Percentiles rank a stretch among this genome's conserved stretches.
Evolutionary conservation across 345 rosid genomes (phyloP).

Genomic region (Pseudoturritis turrita): DNA sequence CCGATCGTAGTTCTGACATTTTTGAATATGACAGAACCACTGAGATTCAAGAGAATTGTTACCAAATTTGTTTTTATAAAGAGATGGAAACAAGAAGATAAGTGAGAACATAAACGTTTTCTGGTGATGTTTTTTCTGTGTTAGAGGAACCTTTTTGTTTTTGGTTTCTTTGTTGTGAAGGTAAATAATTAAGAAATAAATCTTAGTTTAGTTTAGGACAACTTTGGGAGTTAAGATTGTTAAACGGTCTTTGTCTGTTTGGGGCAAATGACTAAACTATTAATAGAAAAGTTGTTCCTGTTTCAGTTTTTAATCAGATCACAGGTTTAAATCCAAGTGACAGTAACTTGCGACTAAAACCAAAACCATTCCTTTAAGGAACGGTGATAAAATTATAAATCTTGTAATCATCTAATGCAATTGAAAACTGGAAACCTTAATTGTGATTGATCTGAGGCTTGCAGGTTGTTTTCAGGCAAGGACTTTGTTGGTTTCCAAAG

Average conservation of each 20-base stretch:
- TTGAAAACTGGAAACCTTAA: neutral
- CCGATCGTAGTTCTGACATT: neutral
- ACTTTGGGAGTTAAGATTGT: neutral
- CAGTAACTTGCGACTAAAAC: neutral
- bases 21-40: neutral
- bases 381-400: neutral
- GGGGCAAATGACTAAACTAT: neutral
- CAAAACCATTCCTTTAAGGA: neutral
- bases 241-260: neutral
- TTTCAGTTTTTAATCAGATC: neutral
- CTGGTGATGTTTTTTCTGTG: neutral
- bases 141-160: neutral
- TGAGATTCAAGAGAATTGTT: neutral
- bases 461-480: conserved; percentile 32
- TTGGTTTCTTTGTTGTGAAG: neutral
- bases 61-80: neutral
- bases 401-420: neutral
- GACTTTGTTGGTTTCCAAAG: conserved; percentile 23
- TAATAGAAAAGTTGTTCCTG: neutral
- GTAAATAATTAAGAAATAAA: neutral
- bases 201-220: neutral
- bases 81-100: neutral
- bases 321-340: neutral
- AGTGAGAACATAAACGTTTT: neutral
- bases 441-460: neutral